These are phyloP conservation scores for Emmonsiellopsis sp. DNA, from an alignment of 2,329 filamentous ascomycete genomes.

Conservation along the genomic window DNA sequence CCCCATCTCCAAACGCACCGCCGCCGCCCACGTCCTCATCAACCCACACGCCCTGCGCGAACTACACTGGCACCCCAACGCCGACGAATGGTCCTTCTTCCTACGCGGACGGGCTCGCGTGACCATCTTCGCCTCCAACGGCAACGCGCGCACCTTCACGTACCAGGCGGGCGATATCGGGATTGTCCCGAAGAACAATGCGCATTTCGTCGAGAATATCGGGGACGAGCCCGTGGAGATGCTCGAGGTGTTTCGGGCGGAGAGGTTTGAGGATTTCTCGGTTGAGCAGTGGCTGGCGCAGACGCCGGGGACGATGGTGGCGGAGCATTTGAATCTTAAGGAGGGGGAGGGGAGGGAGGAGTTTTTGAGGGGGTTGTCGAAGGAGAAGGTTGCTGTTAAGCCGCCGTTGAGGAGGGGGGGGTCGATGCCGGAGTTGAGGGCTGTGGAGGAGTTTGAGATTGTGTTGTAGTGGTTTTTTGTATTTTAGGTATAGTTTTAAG, in stretches of 20 bases:
- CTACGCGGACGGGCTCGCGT: constrained; percentile 62
- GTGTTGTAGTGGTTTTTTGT: background rate
- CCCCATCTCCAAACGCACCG: constrained; percentile 61
- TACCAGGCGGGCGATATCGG: constrained; percentile 67
- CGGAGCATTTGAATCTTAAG: constrained; percentile 55
- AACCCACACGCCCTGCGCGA: constrained; percentile 64
- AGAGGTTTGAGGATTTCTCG: constrained; percentile 64
- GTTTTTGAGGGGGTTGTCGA: constrained; percentile 50
- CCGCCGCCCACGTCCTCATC: constrained; percentile 63
- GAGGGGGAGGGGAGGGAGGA: constrained; percentile 52
- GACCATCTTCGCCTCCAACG: constrained; percentile 63
- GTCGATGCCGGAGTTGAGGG: background rate
- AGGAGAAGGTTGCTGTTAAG: constrained; percentile 1
- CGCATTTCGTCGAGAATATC: constrained; percentile 74
- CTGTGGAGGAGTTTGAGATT: background rate
- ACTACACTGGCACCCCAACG: constrained; percentile 76
- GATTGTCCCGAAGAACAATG: constrained; percentile 68
- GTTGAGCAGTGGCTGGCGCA: constrained; percentile 69
- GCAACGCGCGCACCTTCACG: constrained; percentile 64
- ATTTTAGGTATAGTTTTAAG: background rate
- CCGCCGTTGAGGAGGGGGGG: background rate
- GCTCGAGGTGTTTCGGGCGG: constrained; percentile 64
- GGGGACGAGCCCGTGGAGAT: constrained; percentile 68
- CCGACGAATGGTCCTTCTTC: constrained; percentile 77
- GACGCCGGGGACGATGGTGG: constrained; percentile 57